Evolutionary conservation across 2,329 filamentous ascomycete species (phyloP).

Genomic region (Clarireedia hainanense): DNA sequence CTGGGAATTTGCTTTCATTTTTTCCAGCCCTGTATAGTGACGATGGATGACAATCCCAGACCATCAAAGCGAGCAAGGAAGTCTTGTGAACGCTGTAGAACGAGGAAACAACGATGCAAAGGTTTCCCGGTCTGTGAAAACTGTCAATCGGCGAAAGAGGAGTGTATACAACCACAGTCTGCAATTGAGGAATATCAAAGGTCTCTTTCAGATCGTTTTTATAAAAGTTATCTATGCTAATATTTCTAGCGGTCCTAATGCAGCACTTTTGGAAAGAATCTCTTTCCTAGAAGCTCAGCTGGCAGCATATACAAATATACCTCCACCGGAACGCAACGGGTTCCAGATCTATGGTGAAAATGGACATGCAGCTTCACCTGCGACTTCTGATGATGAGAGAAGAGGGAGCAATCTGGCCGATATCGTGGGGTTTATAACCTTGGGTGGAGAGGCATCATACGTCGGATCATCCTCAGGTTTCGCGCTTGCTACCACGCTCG

Average conservation of each 20-base stretch:
- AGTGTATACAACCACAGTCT: conserved; percentile 22
- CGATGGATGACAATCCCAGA: conserved; percentile 21
- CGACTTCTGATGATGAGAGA: conserved; percentile 11
- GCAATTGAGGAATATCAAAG: conserved; percentile 25
- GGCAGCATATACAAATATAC: conserved; percentile 17
- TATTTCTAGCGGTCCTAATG: conserved; percentile 18
- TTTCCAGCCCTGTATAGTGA: conserved; percentile 1
- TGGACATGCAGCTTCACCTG: conserved; percentile 8
- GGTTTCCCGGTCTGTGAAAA: conserved; percentile 23
- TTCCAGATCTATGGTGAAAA: conserved; percentile 5
- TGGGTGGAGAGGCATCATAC: conserved; percentile 42
- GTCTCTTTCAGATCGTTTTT: conserved; percentile 7
- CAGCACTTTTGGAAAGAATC: conserved; percentile 22
- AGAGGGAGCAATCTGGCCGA: conserved; percentile 31
- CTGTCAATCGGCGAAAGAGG: conserved; percentile 22
- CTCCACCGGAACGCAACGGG: conserved; percentile 5
- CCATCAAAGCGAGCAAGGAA: conserved; percentile 25
- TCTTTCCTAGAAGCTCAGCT: conserved; percentile 24
- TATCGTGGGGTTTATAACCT: conserved; percentile 41
- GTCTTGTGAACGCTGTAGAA: conserved; percentile 21
- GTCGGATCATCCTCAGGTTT: conserved; percentile 42
- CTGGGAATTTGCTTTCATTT: background rate
- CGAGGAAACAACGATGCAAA: conserved; percentile 23
- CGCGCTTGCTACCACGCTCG: conserved; percentile 40
- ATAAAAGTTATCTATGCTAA: background rate